Evolutionary conservation across 1,284 basidiomycete genomes (phyloP).

Genomic region (Leccinum colubrinum): DNA sequence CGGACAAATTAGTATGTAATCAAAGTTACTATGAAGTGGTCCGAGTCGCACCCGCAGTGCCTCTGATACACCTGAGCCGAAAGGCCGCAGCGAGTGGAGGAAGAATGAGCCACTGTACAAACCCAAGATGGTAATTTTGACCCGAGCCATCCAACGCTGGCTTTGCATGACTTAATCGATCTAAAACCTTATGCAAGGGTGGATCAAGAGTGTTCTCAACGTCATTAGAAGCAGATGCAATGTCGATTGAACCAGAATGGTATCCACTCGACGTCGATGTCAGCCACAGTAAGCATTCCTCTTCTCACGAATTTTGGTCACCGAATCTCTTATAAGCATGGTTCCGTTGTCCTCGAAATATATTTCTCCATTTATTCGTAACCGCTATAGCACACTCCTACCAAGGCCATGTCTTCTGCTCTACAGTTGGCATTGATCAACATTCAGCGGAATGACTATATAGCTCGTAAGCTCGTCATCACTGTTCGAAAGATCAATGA

Average conservation of each 20-base stretch:
- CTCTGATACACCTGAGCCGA: too few relatives aligned
- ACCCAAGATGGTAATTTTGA: too few relatives aligned
- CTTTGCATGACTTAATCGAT: not conserved
- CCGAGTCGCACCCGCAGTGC: too few relatives aligned
- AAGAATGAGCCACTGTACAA: too few relatives aligned
- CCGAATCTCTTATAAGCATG: not conserved
- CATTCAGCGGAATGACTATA: not conserved
- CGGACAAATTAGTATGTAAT: too few relatives aligned
- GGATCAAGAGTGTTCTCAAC: not conserved
- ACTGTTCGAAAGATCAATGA: not conserved
- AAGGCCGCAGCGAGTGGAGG: too few relatives aligned
- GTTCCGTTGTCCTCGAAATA: not conserved
- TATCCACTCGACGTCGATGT: not conserved
- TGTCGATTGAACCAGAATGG: not conserved
- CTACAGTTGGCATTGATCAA: not conserved
- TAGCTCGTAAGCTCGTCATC: not conserved
- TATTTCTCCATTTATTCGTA: not conserved
- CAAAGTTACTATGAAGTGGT: too few relatives aligned
- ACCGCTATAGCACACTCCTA: not conserved
- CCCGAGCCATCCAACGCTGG: too few relatives aligned
- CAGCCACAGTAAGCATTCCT: not conserved
- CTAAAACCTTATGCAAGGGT: not conserved
- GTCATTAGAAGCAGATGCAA: not conserved
- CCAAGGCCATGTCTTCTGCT: not conserved
- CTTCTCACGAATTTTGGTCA: not conserved